These are phyloP conservation scores for Pyropia haitanensis DNA, from an alignment of 23 red algal genomes.

Conservation along the genomic window DNA sequence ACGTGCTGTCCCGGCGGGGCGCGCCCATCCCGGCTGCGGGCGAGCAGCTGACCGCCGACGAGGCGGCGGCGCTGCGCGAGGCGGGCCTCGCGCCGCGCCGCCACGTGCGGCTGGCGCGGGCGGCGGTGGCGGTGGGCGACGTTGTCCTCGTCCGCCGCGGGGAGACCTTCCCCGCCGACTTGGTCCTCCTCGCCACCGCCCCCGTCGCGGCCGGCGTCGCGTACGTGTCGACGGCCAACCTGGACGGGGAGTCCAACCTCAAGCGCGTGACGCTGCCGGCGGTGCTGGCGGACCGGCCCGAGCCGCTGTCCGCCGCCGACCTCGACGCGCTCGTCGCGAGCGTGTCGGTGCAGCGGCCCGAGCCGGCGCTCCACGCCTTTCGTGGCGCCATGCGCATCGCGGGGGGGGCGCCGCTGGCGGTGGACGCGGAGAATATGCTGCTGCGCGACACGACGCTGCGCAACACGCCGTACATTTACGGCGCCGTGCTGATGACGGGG, in stretches of 20 bases:
- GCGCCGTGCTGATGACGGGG: conserved; percentile 55
- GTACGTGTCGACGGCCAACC: conserved; percentile 74
- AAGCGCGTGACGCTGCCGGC: conserved; percentile 37
- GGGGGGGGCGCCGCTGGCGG: conserved; percentile 1
- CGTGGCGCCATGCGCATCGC: conserved; percentile 9
- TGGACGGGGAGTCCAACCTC: conserved; percentile 88
- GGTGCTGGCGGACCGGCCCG: conserved; percentile 2
- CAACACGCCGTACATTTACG: conserved; percentile 70
- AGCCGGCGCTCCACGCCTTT: conserved; percentile 33
- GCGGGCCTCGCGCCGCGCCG: conserved; percentile 16
- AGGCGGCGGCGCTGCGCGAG: not conserved
- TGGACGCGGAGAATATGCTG: conserved; percentile 52
- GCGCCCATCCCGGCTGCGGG: no score
- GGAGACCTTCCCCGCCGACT: conserved; percentile 50
- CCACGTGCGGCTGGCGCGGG: conserved; percentile 18
- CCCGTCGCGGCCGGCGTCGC: conserved; percentile 15
- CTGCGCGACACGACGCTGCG: conserved; percentile 58
- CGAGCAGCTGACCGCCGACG: no score
- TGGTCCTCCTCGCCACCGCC: conserved; percentile 30
- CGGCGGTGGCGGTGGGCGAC: conserved; percentile 56
- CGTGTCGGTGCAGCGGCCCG: conserved; percentile 12
- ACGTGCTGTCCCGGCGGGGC: not conserved
- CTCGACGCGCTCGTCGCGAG: conserved; percentile 13
- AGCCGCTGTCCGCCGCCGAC: conserved; percentile 4
- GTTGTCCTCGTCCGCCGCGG: conserved; percentile 45